phyloP scores from a whole-genome alignment of 352 stramenopile genomes.

The Phytophthora pistaciae region DNA sequence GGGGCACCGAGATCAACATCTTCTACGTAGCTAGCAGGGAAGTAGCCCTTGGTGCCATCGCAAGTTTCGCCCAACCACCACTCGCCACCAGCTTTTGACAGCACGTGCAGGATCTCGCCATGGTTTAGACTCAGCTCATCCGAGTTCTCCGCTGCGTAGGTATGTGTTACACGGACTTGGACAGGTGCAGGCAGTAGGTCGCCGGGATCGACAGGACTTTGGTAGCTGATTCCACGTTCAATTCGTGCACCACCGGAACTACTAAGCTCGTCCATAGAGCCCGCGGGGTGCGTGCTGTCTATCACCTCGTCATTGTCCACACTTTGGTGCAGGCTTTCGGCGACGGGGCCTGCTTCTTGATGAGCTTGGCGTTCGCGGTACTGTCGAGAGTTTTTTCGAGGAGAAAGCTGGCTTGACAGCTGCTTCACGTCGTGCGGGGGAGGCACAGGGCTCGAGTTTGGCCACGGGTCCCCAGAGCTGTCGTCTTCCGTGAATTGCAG shows the following conservation, averaged over 20 bases:
- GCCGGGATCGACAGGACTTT: not conserved
- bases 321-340: not conserved
- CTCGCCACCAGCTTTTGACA: constrained; percentile 55
- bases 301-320: not conserved
- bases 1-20: constrained; percentile 15
- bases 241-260: not conserved
- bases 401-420: constrained; percentile 33
- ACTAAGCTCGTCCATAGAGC: not conserved
- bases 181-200: not conserved
- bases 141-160: constrained; percentile 28
- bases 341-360: constrained; percentile 2
- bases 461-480: constrained; percentile 3
- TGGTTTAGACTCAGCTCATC: constrained; percentile 63
- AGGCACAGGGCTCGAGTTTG: constrained; percentile 18
- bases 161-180: constrained; percentile 14
- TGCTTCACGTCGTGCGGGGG: constrained; percentile 23
- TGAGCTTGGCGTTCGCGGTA: constrained; percentile 41
- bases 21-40: constrained; percentile 61
- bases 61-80: constrained; percentile 77
- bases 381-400: constrained; percentile 40
- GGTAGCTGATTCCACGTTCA: constrained; percentile 7
- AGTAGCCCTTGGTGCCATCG: constrained; percentile 67
- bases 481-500: constrained; percentile 7
- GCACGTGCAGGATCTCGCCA: constrained; percentile 64
- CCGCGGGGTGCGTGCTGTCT: not conserved